These are phyloP conservation scores for Sugiyamaella xylanicola DNA, from an alignment of 1,139 yeast species.

Conservation along the genomic window DNA sequence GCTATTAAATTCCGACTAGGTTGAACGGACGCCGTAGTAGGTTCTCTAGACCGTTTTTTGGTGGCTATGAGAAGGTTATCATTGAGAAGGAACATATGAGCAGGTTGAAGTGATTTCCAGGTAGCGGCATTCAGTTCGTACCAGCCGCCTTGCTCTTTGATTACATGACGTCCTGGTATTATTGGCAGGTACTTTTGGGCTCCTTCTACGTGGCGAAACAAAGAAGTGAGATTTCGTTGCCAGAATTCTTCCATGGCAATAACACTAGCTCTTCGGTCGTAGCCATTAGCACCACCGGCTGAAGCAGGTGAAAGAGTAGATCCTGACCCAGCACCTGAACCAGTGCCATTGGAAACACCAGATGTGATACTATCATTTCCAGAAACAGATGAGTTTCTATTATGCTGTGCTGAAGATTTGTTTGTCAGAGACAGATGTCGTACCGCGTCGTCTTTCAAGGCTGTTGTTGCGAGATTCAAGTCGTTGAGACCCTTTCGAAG, in stretches of 20 bases:
- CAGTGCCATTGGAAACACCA: background rate
- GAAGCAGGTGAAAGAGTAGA: conserved; percentile 40
- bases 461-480: conserved; percentile 62
- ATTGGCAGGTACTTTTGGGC: conserved; percentile 81
- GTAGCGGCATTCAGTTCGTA: conserved; percentile 84
- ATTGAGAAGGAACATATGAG: conserved; percentile 74
- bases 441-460: conserved; percentile 71
- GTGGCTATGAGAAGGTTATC: conserved; percentile 78
- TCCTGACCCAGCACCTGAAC: background rate
- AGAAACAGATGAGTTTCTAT: background rate
- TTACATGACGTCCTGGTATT: conserved; percentile 77
- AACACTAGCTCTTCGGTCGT: conserved; percentile 57
- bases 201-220: conserved; percentile 86
- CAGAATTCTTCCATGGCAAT: conserved; percentile 75
- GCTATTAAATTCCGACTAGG: conserved; percentile 56
- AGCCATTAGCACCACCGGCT: too few relatives aligned
- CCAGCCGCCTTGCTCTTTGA: conserved; percentile 85
- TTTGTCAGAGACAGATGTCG: conserved; percentile 23
- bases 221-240: conserved; percentile 70
- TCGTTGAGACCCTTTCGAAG: conserved; percentile 64
- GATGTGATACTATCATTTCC: background rate
- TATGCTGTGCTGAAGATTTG: background rate
- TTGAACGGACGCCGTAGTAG: conserved; percentile 20
- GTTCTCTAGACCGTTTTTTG: conserved; percentile 46
- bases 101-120: conserved; percentile 76